Evolutionary conservation across 176 grass and related monocot genomes (phyloP), one percentile per base, ranked within the genome.

Genomic region (Eleusine coracana): DNA sequence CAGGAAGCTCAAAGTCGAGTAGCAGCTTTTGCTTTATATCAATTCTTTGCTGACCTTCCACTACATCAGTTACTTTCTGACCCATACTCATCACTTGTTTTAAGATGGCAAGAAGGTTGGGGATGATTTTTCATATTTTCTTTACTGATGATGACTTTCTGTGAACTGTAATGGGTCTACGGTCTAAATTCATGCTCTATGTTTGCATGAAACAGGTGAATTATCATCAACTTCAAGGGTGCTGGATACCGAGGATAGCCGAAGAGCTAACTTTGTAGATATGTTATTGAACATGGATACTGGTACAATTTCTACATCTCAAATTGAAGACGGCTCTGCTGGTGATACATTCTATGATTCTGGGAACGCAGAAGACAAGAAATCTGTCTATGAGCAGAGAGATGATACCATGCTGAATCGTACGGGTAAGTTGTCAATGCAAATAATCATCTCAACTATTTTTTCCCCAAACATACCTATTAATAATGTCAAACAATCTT

Each of bases 1-100:
- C 71, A 98, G 95, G 95, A 91, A 78, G 92, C 92, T 73, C 95
- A 98, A 84, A 95, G 79, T 84, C 91, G 86, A 90, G 95, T 91
- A 56, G 92, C 95, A 56, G 80, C 88, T 73, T 92, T 91, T 86
- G 90, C 90, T 83, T 84, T 98, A 56, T 94, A 91, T 91, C 95
- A 98, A 79, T 88, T 98, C 76, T 95, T 93, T 81, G 82, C 90
- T 58, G 95, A 94, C 63, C 92, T 98, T 93, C 92, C 90, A 36
- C 89, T 98, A 70, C 83, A 78, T 66, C 88, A 91, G 60, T 83
- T 98, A 75, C 92, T 98, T 87, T 62, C 82, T 7, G 95, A 95
- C 64, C 95, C 95, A 59, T 98, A 92, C 50, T 84, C 90, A 48
- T 95, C 92, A 81, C 85, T 95, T 88, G 72, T 95, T 93, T 93